Conservation (phyloP, 129 eudicot genomes). For the Sambucus nigra region DNA sequence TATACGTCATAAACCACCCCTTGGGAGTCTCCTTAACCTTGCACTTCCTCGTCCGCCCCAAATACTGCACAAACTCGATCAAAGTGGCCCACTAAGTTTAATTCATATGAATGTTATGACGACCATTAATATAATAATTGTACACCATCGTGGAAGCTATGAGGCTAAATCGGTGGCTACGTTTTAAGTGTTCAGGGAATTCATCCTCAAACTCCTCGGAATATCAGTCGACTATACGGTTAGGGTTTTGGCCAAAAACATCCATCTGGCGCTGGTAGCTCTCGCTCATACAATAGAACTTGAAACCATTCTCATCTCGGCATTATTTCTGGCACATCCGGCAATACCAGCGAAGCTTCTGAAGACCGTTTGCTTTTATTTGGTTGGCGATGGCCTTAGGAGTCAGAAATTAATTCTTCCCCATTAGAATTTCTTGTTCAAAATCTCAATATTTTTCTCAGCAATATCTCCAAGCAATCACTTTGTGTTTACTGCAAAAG, state of each 20-base stretch:
- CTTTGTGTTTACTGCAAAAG: too few relatives aligned
- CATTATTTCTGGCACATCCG: conserved; percentile 54
- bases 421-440: conserved; percentile 18
- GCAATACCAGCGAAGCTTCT: conserved; percentile 51
- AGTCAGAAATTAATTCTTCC: conserved; percentile 42
- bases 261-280: conserved; percentile 48
- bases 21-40: conserved; percentile 46
- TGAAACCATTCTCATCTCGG: conserved; percentile 51
- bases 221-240: conserved; percentile 32
- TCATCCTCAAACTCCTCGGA: conserved; percentile 33
- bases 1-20: conserved; percentile 47
- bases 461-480: too few relatives aligned
- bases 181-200: conserved; percentile 39
- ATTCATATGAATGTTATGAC: conserved; percentile 43
- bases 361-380: conserved; percentile 45
- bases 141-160: conserved; percentile 47
- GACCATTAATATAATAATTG: conserved; percentile 35
- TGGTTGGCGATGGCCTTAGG: conserved; percentile 49
- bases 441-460: too few relatives aligned
- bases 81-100: conserved; percentile 40
- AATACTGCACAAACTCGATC: conserved; percentile 40
- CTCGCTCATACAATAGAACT: conserved; percentile 52
- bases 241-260: conserved; percentile 40
- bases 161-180: conserved; percentile 43
- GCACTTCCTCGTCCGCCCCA: conserved; percentile 36